Conservation (phyloP, 495 filamentous ascomycete species). For the Penicillium daleae region DNA sequence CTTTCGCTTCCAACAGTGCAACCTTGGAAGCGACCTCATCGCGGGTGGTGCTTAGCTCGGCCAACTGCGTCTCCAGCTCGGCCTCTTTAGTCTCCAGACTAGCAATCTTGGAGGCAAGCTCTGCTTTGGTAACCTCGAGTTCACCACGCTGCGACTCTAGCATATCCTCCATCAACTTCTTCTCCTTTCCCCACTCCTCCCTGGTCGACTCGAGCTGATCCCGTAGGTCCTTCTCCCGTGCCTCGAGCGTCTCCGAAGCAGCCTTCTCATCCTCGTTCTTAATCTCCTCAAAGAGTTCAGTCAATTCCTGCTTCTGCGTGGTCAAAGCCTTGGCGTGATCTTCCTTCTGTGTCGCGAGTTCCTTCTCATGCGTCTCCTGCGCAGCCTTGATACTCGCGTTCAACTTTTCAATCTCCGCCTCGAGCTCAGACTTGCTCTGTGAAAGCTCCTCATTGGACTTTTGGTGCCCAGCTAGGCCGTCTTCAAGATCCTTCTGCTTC, state of each 20-base stretch:
- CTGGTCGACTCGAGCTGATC: slow-evolving; percentile 44
- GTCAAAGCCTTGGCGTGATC: slow-evolving; percentile 43
- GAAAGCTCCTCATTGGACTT: slow-evolving; percentile 48
- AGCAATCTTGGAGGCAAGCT: slow-evolving; percentile 40
- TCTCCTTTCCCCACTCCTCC: slow-evolving; percentile 50
- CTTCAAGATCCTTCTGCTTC: slow-evolving; percentile 55
- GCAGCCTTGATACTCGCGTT: slow-evolving; percentile 52
- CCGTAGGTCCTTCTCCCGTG: slow-evolving; percentile 43
- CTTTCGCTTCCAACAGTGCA: slow-evolving; percentile 22
- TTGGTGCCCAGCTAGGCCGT: slow-evolving; percentile 43
- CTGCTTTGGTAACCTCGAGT: slow-evolving; percentile 38
- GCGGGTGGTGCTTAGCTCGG: slow-evolving; percentile 39
- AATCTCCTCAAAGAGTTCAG: slow-evolving; percentile 52
- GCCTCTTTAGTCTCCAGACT: slow-evolving; percentile 28
- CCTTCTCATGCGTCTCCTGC: slow-evolving; percentile 40
- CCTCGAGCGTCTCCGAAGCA: slow-evolving; percentile 42
- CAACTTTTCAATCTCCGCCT: slow-evolving; percentile 55
- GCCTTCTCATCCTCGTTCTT: slow-evolving; percentile 53
- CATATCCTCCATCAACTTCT: slow-evolving; percentile 44
- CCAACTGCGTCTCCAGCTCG: slow-evolving; percentile 31
- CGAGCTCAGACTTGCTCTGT: slow-evolving; percentile 43
- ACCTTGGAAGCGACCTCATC: slow-evolving; percentile 31
- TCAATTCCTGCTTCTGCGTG: slow-evolving; percentile 49
- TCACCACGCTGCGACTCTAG: slow-evolving; percentile 43
- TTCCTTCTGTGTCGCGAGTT: slow-evolving; percentile 43